These are phyloP conservation scores for Hypoxylon lienhwacheense DNA, from an alignment of 495 filamentous ascomycete genomes.

Conservation along the genomic window DNA sequence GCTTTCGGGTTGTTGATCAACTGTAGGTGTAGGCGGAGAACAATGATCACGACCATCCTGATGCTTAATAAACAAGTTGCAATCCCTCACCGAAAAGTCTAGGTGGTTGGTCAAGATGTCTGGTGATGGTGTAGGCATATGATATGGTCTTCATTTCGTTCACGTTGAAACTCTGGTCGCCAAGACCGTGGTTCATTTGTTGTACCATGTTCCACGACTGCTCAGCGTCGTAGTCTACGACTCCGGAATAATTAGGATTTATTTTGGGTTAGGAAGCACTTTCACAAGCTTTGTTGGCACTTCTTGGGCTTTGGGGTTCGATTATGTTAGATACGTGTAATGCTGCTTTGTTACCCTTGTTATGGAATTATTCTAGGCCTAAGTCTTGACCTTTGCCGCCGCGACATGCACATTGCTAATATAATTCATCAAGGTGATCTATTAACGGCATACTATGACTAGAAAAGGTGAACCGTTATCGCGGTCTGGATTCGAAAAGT, in stretches of 20 bases:
- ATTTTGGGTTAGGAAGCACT: too few species aligned
- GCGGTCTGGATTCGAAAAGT: too few species aligned
- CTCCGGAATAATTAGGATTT: slow-evolving; percentile 3
- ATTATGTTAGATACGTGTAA: slow-evolving; percentile 1
- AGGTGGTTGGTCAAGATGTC: slow-evolving; percentile 9
- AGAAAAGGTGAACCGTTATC: too few species aligned
- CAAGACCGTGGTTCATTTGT: slow-evolving; percentile 19
- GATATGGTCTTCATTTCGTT: slow-evolving; percentile 6
- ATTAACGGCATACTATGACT: too few species aligned
- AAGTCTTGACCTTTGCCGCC: slow-evolving; percentile 10
- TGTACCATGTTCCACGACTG: slow-evolving; percentile 25
- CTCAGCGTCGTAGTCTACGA: slow-evolving; percentile 16
- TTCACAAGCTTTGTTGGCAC: slow-evolving; percentile 23
- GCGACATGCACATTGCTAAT: slow-evolving; percentile 4
- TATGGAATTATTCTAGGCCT: slow-evolving; percentile 17
- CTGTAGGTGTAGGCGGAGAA: background rate
- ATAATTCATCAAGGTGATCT: too few species aligned
- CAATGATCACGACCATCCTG: background rate
- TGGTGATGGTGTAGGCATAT: slow-evolving; percentile 6
- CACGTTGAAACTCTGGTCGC: slow-evolving; percentile 18
- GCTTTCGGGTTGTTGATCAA: slow-evolving; percentile 1
- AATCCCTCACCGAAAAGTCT: slow-evolving; percentile 11
- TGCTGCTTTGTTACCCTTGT: slow-evolving; percentile 7
- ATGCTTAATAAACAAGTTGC: slow-evolving; percentile 9
- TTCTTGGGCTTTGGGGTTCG: background rate